Evolutionary conservation across 208 protist genomes (phyloP).

Genomic region (Trypanosoma lewisi): DNA sequence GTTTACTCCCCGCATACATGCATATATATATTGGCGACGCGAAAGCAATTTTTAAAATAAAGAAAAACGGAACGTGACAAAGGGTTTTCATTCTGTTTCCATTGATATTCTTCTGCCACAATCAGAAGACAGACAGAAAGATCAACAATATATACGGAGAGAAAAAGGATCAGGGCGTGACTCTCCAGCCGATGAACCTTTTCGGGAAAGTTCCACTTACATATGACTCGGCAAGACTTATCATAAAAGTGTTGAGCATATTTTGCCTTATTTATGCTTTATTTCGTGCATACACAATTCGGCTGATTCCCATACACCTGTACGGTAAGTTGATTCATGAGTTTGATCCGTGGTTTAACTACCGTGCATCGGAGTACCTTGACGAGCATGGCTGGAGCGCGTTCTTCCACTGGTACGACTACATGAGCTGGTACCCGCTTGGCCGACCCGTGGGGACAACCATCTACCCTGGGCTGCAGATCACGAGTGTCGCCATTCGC

Average conservation of each 20-base stretch:
- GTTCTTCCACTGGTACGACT: slow-evolving; percentile 99
- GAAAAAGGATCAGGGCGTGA: background rate
- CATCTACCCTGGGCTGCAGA: slow-evolving; percentile 97
- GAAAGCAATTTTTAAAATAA: too few species aligned
- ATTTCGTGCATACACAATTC: slow-evolving; percentile 51
- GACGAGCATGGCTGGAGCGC: slow-evolving; percentile 91
- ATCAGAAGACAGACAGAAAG: background rate
- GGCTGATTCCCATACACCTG: slow-evolving; percentile 56
- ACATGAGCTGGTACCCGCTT: slow-evolving; percentile 97
- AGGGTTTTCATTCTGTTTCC: slow-evolving; percentile 7
- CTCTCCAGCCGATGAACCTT: background rate
- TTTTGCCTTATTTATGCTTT: slow-evolving; percentile 21
- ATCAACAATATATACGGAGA: background rate
- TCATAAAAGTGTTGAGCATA: background rate
- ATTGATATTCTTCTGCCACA: slow-evolving; percentile 1
- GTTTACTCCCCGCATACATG: too few species aligned
- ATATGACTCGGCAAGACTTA: background rate
- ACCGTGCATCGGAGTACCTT: slow-evolving; percentile 90
- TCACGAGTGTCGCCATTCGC: slow-evolving; percentile 93
- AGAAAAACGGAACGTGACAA: background rate
- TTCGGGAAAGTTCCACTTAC: slow-evolving; percentile 6
- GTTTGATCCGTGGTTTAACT: slow-evolving; percentile 95
- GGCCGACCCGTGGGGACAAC: slow-evolving; percentile 97
- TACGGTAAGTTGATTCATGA: slow-evolving; percentile 94
- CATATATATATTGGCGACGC: too few species aligned